Evolutionary conservation across 257 asterid species (phyloP).

Genomic region (Echium plantagineum): DNA sequence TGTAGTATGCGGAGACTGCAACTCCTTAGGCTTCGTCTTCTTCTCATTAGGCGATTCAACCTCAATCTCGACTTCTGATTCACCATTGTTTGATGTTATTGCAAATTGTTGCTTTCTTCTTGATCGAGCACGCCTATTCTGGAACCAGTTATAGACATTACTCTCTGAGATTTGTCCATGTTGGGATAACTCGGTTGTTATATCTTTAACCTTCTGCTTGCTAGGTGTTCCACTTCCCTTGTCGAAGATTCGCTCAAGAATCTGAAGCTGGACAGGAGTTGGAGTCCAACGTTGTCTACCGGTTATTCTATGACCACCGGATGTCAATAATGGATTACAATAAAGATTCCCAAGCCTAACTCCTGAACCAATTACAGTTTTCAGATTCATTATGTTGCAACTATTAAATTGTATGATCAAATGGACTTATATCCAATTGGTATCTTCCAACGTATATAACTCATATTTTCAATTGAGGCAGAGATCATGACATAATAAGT

Average conservation of each 20-base stretch:
- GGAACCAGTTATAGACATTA: slow-evolving; percentile 97
- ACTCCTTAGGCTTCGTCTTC: slow-evolving; percentile 71
- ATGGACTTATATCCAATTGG: neutral
- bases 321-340: slow-evolving; percentile 58
- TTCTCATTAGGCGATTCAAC: slow-evolving; percentile 86
- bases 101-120: slow-evolving; percentile 76
- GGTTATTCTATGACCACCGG: slow-evolving; percentile 72
- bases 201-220: slow-evolving; percentile 93
- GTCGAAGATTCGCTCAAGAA: slow-evolving; percentile 83
- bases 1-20: slow-evolving; percentile 43
- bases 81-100: slow-evolving; percentile 45
- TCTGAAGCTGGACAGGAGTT: slow-evolving; percentile 87
- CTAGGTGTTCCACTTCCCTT: slow-evolving; percentile 94
- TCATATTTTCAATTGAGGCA: too few relatives aligned
- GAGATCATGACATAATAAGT: too few relatives aligned
- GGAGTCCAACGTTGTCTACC: slow-evolving; percentile 98
- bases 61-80: slow-evolving; percentile 89
- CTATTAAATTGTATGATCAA: neutral
- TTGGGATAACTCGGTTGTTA: slow-evolving; percentile 75
- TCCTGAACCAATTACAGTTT: slow-evolving; percentile 36
- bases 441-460: too few relatives aligned
- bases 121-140: slow-evolving; percentile 95
- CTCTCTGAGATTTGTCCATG: slow-evolving; percentile 97
- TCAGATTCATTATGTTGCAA: neutral
- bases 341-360: slow-evolving; percentile 76